Evolutionary conservation across 2,329 filamentous ascomycete species (phyloP).

Genomic region (Colletotrichum orbiculare): DNA sequence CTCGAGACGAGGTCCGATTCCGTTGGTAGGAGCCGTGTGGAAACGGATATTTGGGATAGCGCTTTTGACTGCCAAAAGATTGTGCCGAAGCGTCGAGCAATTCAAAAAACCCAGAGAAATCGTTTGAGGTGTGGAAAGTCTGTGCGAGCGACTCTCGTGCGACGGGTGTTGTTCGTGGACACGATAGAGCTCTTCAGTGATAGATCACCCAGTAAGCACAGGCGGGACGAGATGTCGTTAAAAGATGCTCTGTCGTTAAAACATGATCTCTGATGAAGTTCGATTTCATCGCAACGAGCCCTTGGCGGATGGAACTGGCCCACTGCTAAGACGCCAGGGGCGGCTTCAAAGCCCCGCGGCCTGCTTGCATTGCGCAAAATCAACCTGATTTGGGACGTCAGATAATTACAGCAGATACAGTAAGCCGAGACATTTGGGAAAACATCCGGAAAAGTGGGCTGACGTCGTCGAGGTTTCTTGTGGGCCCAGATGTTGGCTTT

Average conservation of each 20-base stretch:
- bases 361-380: background rate
- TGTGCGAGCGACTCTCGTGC: too few species aligned
- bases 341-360: background rate
- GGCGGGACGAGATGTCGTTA: background rate
- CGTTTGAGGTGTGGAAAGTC: too few species aligned
- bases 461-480: conserved; percentile 10
- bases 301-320: background rate
- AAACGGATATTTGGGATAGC: too few species aligned
- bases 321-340: background rate
- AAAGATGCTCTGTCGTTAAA: conserved; percentile 20
- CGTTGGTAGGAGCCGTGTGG: too few species aligned
- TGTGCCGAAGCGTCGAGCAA: too few species aligned
- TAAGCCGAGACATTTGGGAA: conserved; percentile 1
- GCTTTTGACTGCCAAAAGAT: too few species aligned
- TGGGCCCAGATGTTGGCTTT: background rate
- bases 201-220: too few species aligned
- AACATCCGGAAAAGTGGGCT: conserved; percentile 6
- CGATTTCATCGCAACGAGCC: background rate
- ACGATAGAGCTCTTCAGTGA: too few species aligned
- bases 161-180: too few species aligned
- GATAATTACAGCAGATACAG: background rate
- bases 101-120: too few species aligned
- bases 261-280: conserved; percentile 3
- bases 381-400: background rate
- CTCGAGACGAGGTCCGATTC: too few species aligned